Percentiles rank a stretch among this genome's conserved stretches.
Evolutionary conservation across 2,329 filamentous ascomycete genomes (phyloP).

Genomic region (Ophiostoma triangulosporum): DNA sequence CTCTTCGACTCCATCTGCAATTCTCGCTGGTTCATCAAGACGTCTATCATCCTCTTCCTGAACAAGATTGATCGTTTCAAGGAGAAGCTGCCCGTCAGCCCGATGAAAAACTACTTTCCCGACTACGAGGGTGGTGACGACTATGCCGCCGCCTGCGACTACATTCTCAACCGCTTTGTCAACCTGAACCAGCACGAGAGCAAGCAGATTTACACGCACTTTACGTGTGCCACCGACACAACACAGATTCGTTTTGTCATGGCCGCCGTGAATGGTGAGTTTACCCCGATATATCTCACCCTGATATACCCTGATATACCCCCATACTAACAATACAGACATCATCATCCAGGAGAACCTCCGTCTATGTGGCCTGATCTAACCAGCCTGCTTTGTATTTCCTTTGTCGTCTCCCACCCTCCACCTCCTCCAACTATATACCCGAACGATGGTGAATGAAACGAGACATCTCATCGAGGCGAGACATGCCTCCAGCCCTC

Average conservation of each 20-base stretch:
- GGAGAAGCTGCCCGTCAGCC: slow-evolving; percentile 67
- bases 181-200: slow-evolving; percentile 97
- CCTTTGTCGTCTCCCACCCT: slow-evolving; percentile 7
- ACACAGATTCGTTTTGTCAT: slow-evolving; percentile 99
- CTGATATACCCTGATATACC: no score
- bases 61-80: slow-evolving; percentile 89
- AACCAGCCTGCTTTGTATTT: slow-evolving; percentile 7
- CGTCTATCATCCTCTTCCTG: slow-evolving; percentile 75
- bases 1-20: slow-evolving; percentile 82
- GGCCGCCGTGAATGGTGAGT: slow-evolving; percentile 92
- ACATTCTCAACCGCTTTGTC: slow-evolving; percentile 97
- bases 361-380: slow-evolving; percentile 30
- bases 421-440: slow-evolving; percentile 8
- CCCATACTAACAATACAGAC: slow-evolving; percentile 56
- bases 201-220: slow-evolving; percentile 99
- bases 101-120: slow-evolving; percentile 82
- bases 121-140: slow-evolving; percentile 92
- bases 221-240: slow-evolving; percentile 96
- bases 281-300: neutral
- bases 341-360: slow-evolving; percentile 99
- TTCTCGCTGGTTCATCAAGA: slow-evolving; percentile 82
- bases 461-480: neutral
- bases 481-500: neutral
- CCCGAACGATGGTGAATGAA: slow-evolving; percentile 10
- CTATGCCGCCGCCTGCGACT: slow-evolving; percentile 91